Base-by-base conservation (phyloP, 768 basidiomycete genomes). In the Mycena amicta region DNA sequence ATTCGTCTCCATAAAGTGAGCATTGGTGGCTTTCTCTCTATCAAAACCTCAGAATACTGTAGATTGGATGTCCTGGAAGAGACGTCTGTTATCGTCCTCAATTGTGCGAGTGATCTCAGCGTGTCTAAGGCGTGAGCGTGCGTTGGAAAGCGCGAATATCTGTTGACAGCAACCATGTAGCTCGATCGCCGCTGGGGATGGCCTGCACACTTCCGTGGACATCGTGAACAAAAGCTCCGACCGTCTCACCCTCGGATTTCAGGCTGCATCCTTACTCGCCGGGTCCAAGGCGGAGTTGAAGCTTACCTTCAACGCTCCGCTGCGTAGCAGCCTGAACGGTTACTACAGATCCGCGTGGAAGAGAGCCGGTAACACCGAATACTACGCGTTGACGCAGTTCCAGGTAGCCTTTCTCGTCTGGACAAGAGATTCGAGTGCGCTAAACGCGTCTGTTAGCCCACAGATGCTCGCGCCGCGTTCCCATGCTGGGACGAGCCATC, bases 401-500 rank as follows among this genome's bases (percentile, higher is more conserved):
- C 92, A 90, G 78, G 90, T 86, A 57, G 40, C 68, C 56, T 18
- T 8, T 37, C 16, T 49, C 45, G 50, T 28, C 37, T 29, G 16
- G 16, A 33, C 15, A 47, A 5, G 20, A 45, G 29, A 20, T 30
- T 45, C 52, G 16, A 46, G 1, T 57, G n/a, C 47, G 25, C 28
- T 54, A 61, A 54, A 50, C 28, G 51, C 16, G 15, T 13, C 53
- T 52, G 12, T 30, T 43, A 97, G 89, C 88, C 95, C 31, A 96
- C 90, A 39, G 87, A 87, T 58, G 95, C 95, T 11, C 80, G 95
- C 47, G 83, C 84, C 39, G 85, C 90, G 5, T 90, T 93, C 71
- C 92, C 92, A 29, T 93, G 89, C 77, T 96, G 92, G 92, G 95
- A 97, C 69, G 95, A 97, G 69, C 95, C 95, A 18, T 79, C 84